phyloP scores from a whole-genome alignment of 139 green algal genomes.

The Penium margaritaceum region DNA sequence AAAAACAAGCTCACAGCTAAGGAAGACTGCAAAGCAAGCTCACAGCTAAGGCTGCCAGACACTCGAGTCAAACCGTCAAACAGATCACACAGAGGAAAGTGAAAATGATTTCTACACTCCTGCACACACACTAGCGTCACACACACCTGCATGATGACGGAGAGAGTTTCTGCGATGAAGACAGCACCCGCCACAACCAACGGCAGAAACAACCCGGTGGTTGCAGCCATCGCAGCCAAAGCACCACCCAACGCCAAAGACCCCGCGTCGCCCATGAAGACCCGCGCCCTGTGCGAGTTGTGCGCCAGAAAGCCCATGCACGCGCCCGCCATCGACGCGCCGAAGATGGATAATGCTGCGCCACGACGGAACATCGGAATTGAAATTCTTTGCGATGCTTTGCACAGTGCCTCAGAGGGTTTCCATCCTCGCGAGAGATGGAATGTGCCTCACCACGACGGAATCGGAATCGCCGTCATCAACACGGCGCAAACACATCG shows the following conservation, averaged over 20 bases:
- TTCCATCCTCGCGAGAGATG: not conserved
- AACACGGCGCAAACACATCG: not conserved
- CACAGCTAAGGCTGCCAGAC: no score
- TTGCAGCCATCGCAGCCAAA: constrained; percentile 37
- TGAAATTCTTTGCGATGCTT: not conserved
- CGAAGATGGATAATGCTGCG: constrained; percentile 38
- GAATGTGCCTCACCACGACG: not conserved
- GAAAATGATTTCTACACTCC: no score
- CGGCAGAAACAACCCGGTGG: constrained; percentile 28
- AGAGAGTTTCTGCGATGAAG: constrained; percentile 47
- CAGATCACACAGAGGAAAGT: no score
- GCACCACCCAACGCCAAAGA: constrained; percentile 50
- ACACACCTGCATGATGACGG: constrained; percentile 46
- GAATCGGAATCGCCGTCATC: not conserved
- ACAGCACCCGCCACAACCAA: constrained; percentile 40
- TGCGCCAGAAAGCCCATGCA: constrained; percentile 48
- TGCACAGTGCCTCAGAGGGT: not conserved
- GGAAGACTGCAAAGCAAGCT: no score
- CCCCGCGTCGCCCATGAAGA: constrained; percentile 61
- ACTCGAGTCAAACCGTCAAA: no score
- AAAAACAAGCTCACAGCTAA: no score
- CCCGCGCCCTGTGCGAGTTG: constrained; percentile 49
- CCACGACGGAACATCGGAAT: not conserved
- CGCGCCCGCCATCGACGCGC: constrained; percentile 44
- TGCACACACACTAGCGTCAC: no score